phyloP scores from a whole-genome alignment of 768 basidiomycete species.

The Xerocomellus dryophilus region DNA sequence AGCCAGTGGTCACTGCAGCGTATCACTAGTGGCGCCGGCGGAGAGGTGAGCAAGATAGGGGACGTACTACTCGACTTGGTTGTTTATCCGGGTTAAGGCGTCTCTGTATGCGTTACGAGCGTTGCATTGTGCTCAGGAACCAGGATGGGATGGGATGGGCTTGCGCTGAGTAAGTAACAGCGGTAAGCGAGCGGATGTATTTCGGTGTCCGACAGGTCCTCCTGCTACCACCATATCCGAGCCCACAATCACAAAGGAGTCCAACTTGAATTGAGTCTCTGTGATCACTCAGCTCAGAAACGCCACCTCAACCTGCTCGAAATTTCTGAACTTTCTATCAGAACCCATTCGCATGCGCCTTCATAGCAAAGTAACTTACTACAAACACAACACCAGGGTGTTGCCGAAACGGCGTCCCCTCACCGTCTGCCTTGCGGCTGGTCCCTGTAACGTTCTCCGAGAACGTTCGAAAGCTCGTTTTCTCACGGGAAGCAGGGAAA shows the following conservation, averaged over 20 bases:
- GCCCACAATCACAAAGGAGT: not conserved
- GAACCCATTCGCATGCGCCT: not conserved
- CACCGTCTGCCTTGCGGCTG: not conserved
- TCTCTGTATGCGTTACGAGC: not conserved
- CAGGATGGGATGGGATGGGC: too few relatives aligned
- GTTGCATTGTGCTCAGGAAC: too few relatives aligned
- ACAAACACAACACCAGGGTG: not conserved
- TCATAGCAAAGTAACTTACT: not conserved
- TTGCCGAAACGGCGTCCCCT: not conserved
- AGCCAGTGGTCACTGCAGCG: too few relatives aligned
- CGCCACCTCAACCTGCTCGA: not conserved
- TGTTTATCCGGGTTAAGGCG: not conserved
- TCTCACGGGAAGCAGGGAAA: conserved; percentile 2
- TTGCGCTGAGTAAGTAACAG: too few relatives aligned
- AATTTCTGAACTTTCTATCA: not conserved
- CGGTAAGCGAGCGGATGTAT: too few relatives aligned
- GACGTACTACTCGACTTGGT: not conserved
- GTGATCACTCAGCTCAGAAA: not conserved
- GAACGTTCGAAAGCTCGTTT: not conserved
- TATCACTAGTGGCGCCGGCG: too few relatives aligned
- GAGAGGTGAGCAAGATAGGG: too few relatives aligned
- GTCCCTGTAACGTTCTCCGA: not conserved
- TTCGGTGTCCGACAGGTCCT: not conserved
- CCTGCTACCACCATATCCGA: not conserved
- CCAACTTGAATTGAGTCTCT: not conserved